A percentile compares a stretch with the other conserved stretches of the same genome.
phyloP scores from a whole-genome alignment of 108 stramenopile species.

The Nitzschia sp. region DNA sequence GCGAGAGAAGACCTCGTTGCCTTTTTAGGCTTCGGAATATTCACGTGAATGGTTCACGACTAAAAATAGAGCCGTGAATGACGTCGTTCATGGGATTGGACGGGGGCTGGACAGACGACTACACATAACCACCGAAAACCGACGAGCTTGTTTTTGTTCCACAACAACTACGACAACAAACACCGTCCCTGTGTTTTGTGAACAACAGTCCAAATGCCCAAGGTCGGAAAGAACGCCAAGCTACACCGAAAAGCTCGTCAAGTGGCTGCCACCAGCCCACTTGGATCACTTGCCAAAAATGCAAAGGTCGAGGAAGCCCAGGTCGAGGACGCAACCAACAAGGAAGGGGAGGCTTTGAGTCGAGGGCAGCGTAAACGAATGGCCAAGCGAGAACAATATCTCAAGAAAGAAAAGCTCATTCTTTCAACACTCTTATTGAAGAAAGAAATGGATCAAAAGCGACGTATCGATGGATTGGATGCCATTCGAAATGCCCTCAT shows the following conservation, averaged over 20 bases:
- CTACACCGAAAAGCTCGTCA: constrained; percentile 25
- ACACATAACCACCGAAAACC: too few species aligned
- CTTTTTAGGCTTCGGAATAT: too few species aligned
- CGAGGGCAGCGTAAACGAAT: constrained; percentile 79
- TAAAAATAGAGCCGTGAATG: too few species aligned
- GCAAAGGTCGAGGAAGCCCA: background rate
- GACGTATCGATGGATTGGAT: constrained; percentile 77
- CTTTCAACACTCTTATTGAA: constrained; percentile 67
- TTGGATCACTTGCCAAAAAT: constrained; percentile 8
- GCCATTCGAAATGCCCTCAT: constrained; percentile 70
- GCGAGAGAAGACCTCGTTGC: too few species aligned
- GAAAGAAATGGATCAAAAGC: constrained; percentile 66
- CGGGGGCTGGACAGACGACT: too few species aligned
- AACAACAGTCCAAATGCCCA: constrained; percentile 22
- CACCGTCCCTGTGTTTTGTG: too few species aligned
- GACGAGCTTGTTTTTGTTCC: too few species aligned
- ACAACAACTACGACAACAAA: too few species aligned
- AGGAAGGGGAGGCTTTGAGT: constrained; percentile 43
- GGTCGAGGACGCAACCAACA: background rate
- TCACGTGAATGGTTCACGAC: too few species aligned
- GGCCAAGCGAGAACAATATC: constrained; percentile 77
- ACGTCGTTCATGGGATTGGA: too few species aligned
- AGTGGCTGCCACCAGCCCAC: constrained; percentile 18
- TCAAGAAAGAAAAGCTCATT: constrained; percentile 74
- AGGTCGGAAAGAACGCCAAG: constrained; percentile 29